Conservation (phyloP, 108 stramenopile genomes). For the Aureococcus anophagefferens region DNA sequence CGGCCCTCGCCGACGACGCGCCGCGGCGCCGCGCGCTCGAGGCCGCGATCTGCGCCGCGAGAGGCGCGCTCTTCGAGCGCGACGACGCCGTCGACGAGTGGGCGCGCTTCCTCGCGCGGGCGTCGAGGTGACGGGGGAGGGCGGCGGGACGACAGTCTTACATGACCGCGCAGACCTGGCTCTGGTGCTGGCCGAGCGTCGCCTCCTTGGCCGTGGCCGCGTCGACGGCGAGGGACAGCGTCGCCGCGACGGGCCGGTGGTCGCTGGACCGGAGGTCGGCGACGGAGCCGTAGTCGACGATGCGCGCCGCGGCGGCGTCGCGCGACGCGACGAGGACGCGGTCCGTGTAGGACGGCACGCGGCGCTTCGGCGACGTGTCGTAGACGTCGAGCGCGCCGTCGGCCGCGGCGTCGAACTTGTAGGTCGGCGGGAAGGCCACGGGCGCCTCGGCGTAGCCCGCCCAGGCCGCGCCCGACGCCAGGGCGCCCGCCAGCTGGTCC, state of each 20-base stretch:
- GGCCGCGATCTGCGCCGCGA: neutral
- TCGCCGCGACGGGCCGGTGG: conserved; percentile 29
- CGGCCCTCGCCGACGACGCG: neutral
- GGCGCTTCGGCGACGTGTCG: conserved; percentile 15
- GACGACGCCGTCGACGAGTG: neutral
- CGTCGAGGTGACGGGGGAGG: too few species aligned
- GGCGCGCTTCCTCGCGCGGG: neutral
- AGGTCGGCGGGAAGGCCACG: conserved; percentile 27
- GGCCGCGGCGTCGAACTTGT: conserved; percentile 13
- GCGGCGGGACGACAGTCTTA: too few species aligned
- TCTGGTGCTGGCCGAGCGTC: too few species aligned
- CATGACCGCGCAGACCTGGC: too few species aligned
- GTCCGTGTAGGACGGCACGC: conserved; percentile 24
- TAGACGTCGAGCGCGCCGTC: neutral
- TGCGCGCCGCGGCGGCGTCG: neutral
- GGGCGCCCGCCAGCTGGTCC: conserved; percentile 20
- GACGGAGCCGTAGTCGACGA: conserved; percentile 12
- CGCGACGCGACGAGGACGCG: conserved; percentile 13
- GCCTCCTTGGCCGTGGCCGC: neutral
- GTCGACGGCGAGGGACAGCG: neutral
- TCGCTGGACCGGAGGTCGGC: conserved; percentile 20
- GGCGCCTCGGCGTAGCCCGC: conserved; percentile 3
- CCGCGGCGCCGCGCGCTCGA: neutral
- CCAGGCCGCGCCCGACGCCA: conserved; percentile 4
- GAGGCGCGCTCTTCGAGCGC: neutral